These are phyloP conservation scores for Termitomyces titanicus DNA, from an alignment of 768 basidiomycete genomes.

Conservation along the genomic window DNA sequence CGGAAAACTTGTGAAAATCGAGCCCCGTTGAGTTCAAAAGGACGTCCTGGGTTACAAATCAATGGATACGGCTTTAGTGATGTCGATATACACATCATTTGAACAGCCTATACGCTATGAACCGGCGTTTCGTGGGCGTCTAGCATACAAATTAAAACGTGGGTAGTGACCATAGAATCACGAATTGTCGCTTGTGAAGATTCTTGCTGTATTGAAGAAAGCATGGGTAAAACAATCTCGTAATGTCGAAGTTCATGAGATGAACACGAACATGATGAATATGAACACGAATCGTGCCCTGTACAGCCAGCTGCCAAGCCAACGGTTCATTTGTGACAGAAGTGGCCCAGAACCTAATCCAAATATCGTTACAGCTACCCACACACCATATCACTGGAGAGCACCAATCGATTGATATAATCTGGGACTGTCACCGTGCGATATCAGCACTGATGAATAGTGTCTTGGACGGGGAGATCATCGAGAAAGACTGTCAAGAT, in stretches of 20 bases:
- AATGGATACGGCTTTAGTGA: background rate
- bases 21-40: background rate
- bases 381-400: background rate
- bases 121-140: background rate
- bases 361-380: background rate
- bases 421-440: background rate
- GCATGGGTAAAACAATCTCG: background rate
- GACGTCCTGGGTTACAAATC: background rate
- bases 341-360: background rate
- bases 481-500: background rate
- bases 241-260: background rate
- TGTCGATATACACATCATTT: background rate
- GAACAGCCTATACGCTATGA: background rate
- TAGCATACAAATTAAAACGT: background rate
- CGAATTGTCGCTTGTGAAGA: background rate
- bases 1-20: background rate
- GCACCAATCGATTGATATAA: background rate
- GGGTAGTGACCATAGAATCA: background rate
- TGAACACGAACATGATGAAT: background rate
- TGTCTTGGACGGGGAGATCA: background rate
- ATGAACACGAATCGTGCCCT: background rate
- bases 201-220: background rate
- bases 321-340: background rate
- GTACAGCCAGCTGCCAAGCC: background rate
- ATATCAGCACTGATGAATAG: background rate